These are phyloP conservation scores for Acer saccharum DNA, from an alignment of 345 rosid genomes.

Conservation along the genomic window DNA sequence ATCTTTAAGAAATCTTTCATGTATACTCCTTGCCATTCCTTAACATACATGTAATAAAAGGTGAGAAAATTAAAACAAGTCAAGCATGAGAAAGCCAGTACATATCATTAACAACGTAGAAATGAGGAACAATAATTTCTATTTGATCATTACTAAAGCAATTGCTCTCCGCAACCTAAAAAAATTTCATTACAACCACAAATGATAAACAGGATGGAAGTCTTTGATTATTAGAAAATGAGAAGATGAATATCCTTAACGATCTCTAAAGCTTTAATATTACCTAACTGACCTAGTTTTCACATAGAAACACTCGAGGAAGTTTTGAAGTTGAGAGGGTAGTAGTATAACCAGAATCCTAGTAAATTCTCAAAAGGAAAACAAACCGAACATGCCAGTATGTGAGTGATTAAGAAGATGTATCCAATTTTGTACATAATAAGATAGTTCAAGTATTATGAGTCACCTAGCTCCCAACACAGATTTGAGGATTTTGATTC, in stretches of 20 bases:
- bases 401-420: no score
- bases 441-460: no score
- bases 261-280: not conserved
- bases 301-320: not conserved
- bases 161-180: not conserved
- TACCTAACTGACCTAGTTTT: not conserved
- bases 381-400: no score
- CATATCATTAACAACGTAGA: no score
- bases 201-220: not conserved
- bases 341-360: not conserved
- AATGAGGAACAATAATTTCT: no score
- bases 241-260: not conserved
- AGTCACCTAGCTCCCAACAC: not conserved
- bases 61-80: no score
- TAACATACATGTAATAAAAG: not conserved
- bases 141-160: not conserved
- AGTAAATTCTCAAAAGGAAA: not conserved
- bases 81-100: no score
- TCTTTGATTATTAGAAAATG: not conserved
- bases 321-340: not conserved
- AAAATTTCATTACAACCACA: not conserved
- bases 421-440: no score
- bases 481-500: not conserved
- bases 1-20: no score
- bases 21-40: no score